phyloP scores from a whole-genome alignment of 192 early-diverging fungal genomes.

The Geranomyces michiganensis region DNA sequence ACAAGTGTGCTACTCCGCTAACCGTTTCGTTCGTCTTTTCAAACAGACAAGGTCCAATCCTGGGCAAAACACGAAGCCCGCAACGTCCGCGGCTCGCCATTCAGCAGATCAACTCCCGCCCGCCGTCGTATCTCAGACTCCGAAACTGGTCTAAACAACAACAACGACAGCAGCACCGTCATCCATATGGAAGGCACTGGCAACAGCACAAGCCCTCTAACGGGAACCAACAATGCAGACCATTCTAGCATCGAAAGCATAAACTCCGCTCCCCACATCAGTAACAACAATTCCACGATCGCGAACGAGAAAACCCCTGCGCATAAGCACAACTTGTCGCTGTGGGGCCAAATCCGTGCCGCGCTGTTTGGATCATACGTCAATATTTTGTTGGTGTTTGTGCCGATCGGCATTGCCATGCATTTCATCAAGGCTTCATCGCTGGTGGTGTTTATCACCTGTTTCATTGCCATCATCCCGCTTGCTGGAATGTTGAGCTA shows the following conservation, averaged over 20 bases:
- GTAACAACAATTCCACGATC: not conserved
- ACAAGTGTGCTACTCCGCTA: too few relatives aligned
- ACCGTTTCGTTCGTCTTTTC: not conserved
- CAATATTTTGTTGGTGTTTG: constrained; percentile 75
- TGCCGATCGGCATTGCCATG: constrained; percentile 78
- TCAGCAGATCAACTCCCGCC: not conserved
- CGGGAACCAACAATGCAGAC: not conserved
- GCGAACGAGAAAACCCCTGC: not conserved
- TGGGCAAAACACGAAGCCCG: constrained; percentile 10
- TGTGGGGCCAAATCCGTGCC: not conserved
- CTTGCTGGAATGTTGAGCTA: constrained; percentile 87
- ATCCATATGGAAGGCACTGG: too few relatives aligned
- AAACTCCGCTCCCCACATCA: not conserved
- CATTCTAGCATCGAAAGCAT: not conserved
- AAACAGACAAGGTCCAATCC: not conserved
- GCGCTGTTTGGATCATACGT: constrained; percentile 12
- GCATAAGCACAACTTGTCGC: not conserved
- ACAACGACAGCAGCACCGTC: not conserved
- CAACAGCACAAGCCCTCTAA: too few relatives aligned
- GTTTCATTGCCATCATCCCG: constrained; percentile 88
- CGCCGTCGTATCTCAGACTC: not conserved
- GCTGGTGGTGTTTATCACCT: constrained; percentile 73
- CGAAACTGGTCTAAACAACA: not conserved
- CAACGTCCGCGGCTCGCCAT: not conserved
- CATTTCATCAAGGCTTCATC: constrained; percentile 64